These are phyloP conservation scores for Melianthus villosus DNA, from an alignment of 441 rosid species.

Conservation along the genomic window DNA sequence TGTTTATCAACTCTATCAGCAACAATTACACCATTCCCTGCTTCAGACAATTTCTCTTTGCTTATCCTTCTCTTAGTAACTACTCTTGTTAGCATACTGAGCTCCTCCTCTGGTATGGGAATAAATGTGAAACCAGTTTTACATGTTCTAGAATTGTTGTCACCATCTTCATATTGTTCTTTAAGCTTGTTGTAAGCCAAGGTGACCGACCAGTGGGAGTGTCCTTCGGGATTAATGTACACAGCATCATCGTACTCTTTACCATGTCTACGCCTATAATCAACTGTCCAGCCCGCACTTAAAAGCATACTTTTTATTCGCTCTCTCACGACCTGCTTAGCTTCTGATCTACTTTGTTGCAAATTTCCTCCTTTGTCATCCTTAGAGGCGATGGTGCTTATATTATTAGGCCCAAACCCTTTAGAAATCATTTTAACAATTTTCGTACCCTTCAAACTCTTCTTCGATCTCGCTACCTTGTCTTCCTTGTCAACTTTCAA, in stretches of 20 bases:
- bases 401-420: slow-evolving; percentile 4
- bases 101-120: slow-evolving; percentile 64
- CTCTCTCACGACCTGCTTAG: slow-evolving; percentile 50
- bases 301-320: slow-evolving; percentile 46
- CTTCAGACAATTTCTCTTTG: slow-evolving; percentile 23
- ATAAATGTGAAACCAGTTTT: slow-evolving; percentile 33
- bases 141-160: slow-evolving; percentile 17
- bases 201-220: slow-evolving; percentile 91
- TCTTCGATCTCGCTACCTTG: slow-evolving; percentile 7
- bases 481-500: slow-evolving; percentile 3
- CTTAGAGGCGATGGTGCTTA: slow-evolving; percentile 4
- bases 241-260: slow-evolving; percentile 60
- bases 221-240: slow-evolving; percentile 81
- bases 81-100: slow-evolving; percentile 36
- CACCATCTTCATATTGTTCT: slow-evolving; percentile 28
- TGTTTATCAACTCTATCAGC: slow-evolving; percentile 14
- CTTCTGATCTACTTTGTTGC: slow-evolving; percentile 15
- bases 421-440: slow-evolving; percentile 5
- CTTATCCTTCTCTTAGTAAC: slow-evolving; percentile 29
- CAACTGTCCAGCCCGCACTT: slow-evolving; percentile 79
- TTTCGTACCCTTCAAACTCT: slow-evolving; percentile 5
- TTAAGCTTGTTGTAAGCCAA: slow-evolving; percentile 61
- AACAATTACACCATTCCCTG: slow-evolving; percentile 12
- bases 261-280: slow-evolving; percentile 57
- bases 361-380: slow-evolving; percentile 9